Base-by-base conservation (phyloP, 371 early-diverging fungal genomes). In the Rhizomucor pusillus region DNA sequence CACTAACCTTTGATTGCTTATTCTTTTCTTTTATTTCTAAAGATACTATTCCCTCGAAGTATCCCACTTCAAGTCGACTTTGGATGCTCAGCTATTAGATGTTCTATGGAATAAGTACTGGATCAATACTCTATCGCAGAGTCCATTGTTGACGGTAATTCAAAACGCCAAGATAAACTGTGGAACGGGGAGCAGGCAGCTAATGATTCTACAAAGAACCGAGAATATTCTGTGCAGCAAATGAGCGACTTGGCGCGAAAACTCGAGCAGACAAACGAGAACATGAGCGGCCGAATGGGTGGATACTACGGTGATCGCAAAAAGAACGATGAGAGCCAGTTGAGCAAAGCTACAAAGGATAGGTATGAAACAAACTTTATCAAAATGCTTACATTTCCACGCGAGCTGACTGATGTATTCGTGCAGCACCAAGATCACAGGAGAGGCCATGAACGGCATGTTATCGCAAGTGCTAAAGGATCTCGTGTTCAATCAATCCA, bases 61-160 rank as follows among this genome's bases (percentile, higher is more conserved):
- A 18, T 85, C 91, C 1, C 92, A 92, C 71, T 97, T 97, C 76
- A 97, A 96, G 71, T 97, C 98, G 16, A 69, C 79, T 3, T 67
- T 93, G 48, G 99, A 98, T 73, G 79, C 79, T 3, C 78, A 87
- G 33, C 72, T 98, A 45, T 66, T 98, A 47, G 95, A 96, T 53
- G 81, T 87, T 45, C 82, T 98, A 53, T 97, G 97, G 97, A 89
- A 92, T 61, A 93, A 95, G 70, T 96, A 96, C 73, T 97, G 99
- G 99, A 85, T 93, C 25, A 90, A 91, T 64, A 97, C 96, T 1
- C 78, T 98, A 24, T 89, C 95, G 5, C 91, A 93, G 67, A 92
- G 93, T 0, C 86, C 94, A 11, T 77, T 98, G n/a, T 72, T 94
- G 29, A 85, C 92, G 25, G 94, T 89, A 85, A 67, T 79, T 46